A percentile compares a stretch with the other conserved stretches of the same genome.
These are phyloP conservation scores for Aspergillus pseudotamarii DNA, from an alignment of 2,329 filamentous ascomycete genomes.

Conservation along the genomic window DNA sequence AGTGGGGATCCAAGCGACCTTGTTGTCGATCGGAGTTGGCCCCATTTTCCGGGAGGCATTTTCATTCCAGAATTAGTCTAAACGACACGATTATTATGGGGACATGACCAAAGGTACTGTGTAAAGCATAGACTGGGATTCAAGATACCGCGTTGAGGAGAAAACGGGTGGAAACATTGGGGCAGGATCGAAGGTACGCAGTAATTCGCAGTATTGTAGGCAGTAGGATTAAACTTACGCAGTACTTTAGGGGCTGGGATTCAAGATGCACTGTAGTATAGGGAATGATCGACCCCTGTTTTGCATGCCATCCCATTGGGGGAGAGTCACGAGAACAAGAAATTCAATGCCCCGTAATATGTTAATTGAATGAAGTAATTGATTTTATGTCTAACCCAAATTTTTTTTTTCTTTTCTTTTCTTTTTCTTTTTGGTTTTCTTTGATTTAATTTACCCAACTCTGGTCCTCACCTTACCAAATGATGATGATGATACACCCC, in stretches of 20 bases:
- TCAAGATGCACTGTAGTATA: neutral
- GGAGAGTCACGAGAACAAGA: neutral
- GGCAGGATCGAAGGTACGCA: neutral
- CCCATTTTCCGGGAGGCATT: neutral
- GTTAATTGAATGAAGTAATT: neutral
- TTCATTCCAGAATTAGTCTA: neutral
- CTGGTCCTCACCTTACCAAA: neutral
- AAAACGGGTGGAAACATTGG: neutral
- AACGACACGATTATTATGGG: neutral
- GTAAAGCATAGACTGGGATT: neutral
- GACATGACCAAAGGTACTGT: neutral
- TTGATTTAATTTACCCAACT: neutral
- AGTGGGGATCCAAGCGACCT: slow-evolving; percentile 11
- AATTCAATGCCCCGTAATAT: neutral
- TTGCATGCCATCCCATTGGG: slow-evolving; percentile 1
- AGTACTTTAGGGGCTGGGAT: neutral
- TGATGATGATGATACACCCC: neutral
- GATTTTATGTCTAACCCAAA: neutral
- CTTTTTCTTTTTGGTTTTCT: neutral
- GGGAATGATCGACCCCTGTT: neutral
- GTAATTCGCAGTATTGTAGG: neutral
- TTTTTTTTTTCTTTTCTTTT: neutral
- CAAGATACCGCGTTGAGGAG: neutral
- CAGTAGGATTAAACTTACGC: neutral
- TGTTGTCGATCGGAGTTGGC: slow-evolving; percentile 20